Base-by-base conservation (phyloP, 1,284 basidiomycete genomes). In the Ustilago esculenta region DNA sequence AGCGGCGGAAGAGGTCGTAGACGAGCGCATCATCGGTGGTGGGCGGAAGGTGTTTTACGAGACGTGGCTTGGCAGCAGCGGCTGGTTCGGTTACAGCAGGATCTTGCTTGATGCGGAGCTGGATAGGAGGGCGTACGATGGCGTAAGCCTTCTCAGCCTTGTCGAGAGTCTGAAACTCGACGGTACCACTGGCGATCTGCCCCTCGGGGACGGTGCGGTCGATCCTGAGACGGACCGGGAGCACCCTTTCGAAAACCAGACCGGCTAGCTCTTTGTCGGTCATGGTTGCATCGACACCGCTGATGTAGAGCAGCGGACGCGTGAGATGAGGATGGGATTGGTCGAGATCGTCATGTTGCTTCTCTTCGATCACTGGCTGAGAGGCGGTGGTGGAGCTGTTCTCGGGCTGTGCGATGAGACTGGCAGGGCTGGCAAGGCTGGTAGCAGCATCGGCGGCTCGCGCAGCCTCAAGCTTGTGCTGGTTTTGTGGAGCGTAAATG, bases 141-240 rank as follows among this genome's bases (percentile, higher is more conserved):
- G 77, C 76, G 25, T 74, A 75, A 0, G 77, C 77, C 49, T 67
- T 72, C 41, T 79, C 76, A 6, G 77, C 75, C 47, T 74, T 77
- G 25, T 72, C 59, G 12, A 79, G 59, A 3, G 66, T 57, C 41
- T 79, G 73, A 44, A 79, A 79, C 41, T 79, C 73, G 39, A 79
- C 65, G 10, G 73, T 77, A 24, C 75, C 77, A 41, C 48, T 67
- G 5, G 68, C 67, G 1, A 39, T 39, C 33, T 58, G 51, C 8
- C 53, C 65, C 3, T 52, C 47, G 14, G 46, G n/a, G 4, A 60
- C 65, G 25, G 50, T 40, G 23, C 71, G 67, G 45, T 76, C 45
- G 52, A 77, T 69, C 59, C 66, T 70, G 44, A 77, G 57, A 25
- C 72, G 53, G 34, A 77, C 63, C 10, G 76, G 76, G 9, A 76